Base-by-base conservation (phyloP, 306 rosid species). In the Malus asiatica region DNA sequence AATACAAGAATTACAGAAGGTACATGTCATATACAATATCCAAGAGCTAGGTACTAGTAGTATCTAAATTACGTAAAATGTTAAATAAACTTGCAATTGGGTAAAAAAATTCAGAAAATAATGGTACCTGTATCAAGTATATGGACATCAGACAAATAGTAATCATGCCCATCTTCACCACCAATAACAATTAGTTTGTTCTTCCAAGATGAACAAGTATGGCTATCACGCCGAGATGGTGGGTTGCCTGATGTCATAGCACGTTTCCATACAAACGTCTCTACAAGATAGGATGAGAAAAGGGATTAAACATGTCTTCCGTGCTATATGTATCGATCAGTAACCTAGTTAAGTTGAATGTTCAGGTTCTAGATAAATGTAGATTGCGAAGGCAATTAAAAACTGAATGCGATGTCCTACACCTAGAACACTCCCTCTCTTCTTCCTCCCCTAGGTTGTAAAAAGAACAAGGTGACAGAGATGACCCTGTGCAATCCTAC, bases 181-280 rank as follows among this genome's bases (percentile, higher is more conserved):
- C 96, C 99, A 59, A 96, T 78, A 78, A 96, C 96, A 63, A 96
- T 86, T 74, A 90, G 48, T 79, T 88, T 92, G 86, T 90, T 96
- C 86, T 86, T 89, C 96, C 96, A 96, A 57, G 98, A 84, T 38
- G 99, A 92, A 85, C 97, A 96, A 64, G 89, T 87, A 78, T 96
- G 99, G 91, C 99, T 96, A 79, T 89, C 98, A 1, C 99, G 99
- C 69, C 97, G 96, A 76, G 98, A 89, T 60, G 99, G 99, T 3
- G 96, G 93, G 71, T 84, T 72, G 81, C 99, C 98, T 20, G 92
- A 81, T 80, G 99, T 88, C 48, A 82, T 79, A 71, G 96, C 96
- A 53, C 82, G 82, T 79, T 84, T 96, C 99, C 99, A 96, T 32
- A 88, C 96, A 84, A 89, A 86, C 0, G 98, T 96, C 90, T 96